These are phyloP conservation scores for Phellinidium pouzarii DNA, from an alignment of 1,284 basidiomycete species.

Conservation along the genomic window DNA sequence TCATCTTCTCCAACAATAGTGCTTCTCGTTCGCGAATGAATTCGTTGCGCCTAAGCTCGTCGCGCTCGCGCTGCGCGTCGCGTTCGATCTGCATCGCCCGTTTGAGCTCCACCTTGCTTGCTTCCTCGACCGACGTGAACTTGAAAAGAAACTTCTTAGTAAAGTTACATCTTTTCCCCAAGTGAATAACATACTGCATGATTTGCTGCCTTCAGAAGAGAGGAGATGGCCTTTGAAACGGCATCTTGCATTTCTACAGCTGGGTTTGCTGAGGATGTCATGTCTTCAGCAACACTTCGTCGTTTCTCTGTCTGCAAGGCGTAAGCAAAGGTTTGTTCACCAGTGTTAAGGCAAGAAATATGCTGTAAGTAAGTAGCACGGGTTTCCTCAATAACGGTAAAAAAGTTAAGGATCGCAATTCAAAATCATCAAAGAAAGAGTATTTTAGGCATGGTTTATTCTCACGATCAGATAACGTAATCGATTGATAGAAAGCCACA, in stretches of 20 bases:
- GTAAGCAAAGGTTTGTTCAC: too few species aligned
- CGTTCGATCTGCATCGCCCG: constrained; percentile 39
- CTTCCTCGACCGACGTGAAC: constrained; percentile 41
- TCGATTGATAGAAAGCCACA: too few species aligned
- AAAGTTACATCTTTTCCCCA: background rate
- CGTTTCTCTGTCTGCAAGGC: too few species aligned
- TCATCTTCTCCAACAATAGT: constrained; percentile 40
- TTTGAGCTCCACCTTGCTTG: constrained; percentile 39
- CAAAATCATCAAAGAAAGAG: too few species aligned
- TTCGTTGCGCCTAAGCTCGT: constrained; percentile 48
- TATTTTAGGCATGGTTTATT: too few species aligned
- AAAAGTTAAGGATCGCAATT: too few species aligned
- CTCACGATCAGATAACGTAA: too few species aligned
- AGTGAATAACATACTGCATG: constrained; percentile 17
- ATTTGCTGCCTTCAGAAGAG: constrained; percentile 18
- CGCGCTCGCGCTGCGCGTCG: constrained; percentile 45
- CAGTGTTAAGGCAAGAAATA: too few species aligned
- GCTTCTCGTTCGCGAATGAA: constrained; percentile 50
- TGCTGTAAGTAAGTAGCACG: too few species aligned
- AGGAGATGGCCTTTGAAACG: constrained; percentile 14
- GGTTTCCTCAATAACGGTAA: too few species aligned
- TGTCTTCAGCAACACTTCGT: too few species aligned
- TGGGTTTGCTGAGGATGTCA: background rate
- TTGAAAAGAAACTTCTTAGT: constrained; percentile 21
- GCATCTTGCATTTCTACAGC: constrained; percentile 14